Conservation (phyloP, 495 filamentous ascomycete species). For the Annulohypoxylon maeteangense region DNA sequence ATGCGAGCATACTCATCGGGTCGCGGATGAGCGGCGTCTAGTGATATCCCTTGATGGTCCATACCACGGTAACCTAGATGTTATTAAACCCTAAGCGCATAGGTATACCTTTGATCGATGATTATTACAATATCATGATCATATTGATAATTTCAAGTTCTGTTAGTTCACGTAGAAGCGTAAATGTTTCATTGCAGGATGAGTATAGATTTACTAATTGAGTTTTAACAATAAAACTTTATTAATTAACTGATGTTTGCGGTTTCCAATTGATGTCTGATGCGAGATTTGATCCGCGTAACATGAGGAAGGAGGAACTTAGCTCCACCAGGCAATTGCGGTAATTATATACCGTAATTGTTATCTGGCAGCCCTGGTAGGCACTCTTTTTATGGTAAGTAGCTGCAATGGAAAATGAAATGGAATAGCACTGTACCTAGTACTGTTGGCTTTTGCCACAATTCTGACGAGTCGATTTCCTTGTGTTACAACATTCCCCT, state of each 20-base stretch:
- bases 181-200: too few relatives aligned
- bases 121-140: not conserved
- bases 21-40: slow-evolving; percentile 29
- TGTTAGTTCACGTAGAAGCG: not conserved
- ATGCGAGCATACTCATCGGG: slow-evolving; percentile 56
- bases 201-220: too few relatives aligned
- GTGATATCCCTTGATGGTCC: not conserved
- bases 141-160: too few relatives aligned
- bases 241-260: not conserved
- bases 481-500: not conserved
- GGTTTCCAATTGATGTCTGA: not conserved
- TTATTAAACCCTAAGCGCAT: not conserved
- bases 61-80: not conserved
- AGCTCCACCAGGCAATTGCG: not conserved
- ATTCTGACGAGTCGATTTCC: not conserved
- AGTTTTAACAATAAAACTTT: too few relatives aligned
- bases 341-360: not conserved
- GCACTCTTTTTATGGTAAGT: too few relatives aligned
- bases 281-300: not conserved
- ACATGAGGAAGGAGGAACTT: not conserved
- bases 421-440: too few relatives aligned
- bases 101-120: too few relatives aligned
- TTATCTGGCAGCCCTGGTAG: too few relatives aligned
- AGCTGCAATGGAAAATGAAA: too few relatives aligned
- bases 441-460: not conserved